Evolutionary conservation across 2,329 filamentous ascomycete genomes (phyloP), one percentile per base, ranked within the genome.

Genomic region (Ophiocordyceps camponoti-rufipedis): DNA sequence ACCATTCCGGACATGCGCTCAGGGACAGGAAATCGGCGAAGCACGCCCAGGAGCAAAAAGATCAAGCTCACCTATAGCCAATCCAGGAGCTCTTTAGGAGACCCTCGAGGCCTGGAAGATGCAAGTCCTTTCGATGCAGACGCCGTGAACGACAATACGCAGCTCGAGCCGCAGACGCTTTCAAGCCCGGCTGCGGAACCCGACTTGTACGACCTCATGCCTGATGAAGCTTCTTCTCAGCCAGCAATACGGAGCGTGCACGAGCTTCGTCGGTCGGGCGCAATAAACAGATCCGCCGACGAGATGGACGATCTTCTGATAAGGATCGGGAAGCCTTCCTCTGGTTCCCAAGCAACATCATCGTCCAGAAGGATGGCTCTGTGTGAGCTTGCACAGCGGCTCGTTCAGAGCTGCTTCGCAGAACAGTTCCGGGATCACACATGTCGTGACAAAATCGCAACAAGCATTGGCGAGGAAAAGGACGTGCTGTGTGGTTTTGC

Each of bases 361-460:
- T 3, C 23, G 5, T 23, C 23, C 54, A 65, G 78, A 50, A 67
- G 77, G 45, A 70, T 71, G 45, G 75, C 74, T 1, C 60, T 82
- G 40, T 60, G 80, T 5, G 77, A 82, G 50, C 58, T 82, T 40
- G 71, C 71, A 1, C 66, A 70, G 41, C 78, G 75, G 53, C 65
- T 80, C 40, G 70, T 72, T 43, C 66, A 80, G 44, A 78, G 78
- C 53, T 67, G 67, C 1, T 87, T 84, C 53, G 66, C 75, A 28
- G 68, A 70, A 16, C 79, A 83, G 49, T 87, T 94, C 53, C 71
- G 82, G 18, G 80, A 87, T 49, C 80, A 85, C 51, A 76, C 78
- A 7, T 75, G 82, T 46, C 82, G 85, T 49, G 72, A 78, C 45
- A 74, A 73, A 29, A 67, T 95, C 14, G 73, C 86, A 45, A 68